Evolutionary conservation across 1,284 basidiomycete species (phyloP), one percentile per base, ranked within the genome.

Genomic region (Ganoderma sp.): DNA sequence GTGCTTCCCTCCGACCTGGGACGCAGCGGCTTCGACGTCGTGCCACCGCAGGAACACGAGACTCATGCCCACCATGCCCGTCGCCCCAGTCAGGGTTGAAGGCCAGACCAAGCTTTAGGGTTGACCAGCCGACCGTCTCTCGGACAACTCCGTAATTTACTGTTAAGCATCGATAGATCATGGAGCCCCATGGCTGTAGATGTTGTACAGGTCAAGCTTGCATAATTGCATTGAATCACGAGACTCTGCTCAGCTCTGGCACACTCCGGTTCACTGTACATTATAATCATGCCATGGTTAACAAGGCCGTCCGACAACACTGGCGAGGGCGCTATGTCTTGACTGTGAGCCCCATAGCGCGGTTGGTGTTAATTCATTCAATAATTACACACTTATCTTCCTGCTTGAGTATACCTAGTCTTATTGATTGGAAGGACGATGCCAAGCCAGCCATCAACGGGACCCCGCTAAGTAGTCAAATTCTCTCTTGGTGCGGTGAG

Each of bases 1-100:
- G 81, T 80, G 17, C 82, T 93, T 32, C 93, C 92, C n/a, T 87
- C 85, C 12, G 90, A 92, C 75, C 81, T 92, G 37, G 91, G 90
- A 9, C 87, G 85, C 76, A 82, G 88, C 74, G 91, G 91, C 39
- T 93, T 82, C 76, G 90, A 92, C 76, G 89, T 92, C 48, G 80
- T 92, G 22, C 90, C 90, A 1, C 75, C 76, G n/a, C 73, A 75
- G 62, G 73, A 74, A 63, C 73, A 69, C 54, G 48, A 71, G 22
- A 41, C 42, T 15, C 71, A 70, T 37, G 61, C 67, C 19, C 70
- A 71, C 28, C 15, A 41, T 4, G 60, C 28, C 42, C 28, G 34
- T 19, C 34, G 32, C 34, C 37, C 34, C 0, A 39, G 56, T 34
- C 56, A 58, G 56, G 52, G 56, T 39, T 61, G 59, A 61, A 62